These are phyloP conservation scores for Colletotrichum abscissum DNA, from an alignment of 2,329 filamentous ascomycete genomes.

Conservation along the genomic window DNA sequence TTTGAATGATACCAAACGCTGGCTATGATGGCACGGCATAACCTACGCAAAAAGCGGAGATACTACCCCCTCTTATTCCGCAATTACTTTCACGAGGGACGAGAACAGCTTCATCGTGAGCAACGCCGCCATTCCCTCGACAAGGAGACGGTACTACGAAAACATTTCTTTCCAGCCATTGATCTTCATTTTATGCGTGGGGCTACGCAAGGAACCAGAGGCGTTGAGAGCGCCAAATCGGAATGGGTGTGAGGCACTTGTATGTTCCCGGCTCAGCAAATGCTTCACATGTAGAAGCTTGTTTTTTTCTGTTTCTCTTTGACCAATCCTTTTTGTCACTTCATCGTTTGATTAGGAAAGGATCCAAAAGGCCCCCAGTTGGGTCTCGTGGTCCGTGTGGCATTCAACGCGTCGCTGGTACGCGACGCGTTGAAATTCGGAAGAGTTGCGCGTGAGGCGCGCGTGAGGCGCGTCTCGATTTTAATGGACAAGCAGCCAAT, in stretches of 20 bases:
- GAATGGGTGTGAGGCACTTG: neutral
- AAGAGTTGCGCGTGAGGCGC: neutral
- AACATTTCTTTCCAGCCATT: neutral
- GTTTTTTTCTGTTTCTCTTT: neutral
- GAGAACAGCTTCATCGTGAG: neutral
- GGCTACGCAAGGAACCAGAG: neutral
- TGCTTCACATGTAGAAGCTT: neutral
- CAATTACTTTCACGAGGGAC: neutral
- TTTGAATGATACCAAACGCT: constrained; percentile 15
- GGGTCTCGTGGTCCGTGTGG: neutral
- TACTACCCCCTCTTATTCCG: neutral
- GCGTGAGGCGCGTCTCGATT: neutral
- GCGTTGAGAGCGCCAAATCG: neutral
- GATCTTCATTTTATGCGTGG: neutral
- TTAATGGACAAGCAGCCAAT: constrained; percentile 15
- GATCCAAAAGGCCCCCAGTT: neutral
- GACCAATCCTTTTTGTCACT: neutral
- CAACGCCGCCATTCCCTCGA: neutral
- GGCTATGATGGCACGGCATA: neutral
- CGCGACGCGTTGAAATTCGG: neutral
- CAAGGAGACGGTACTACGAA: neutral
- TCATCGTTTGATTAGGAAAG: neutral
- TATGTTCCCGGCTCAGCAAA: neutral
- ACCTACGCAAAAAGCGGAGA: neutral
- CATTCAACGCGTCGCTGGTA: constrained; percentile 13